Base-by-base conservation (phyloP, 106 monocot species). In the Dendrobium huoshanense region DNA sequence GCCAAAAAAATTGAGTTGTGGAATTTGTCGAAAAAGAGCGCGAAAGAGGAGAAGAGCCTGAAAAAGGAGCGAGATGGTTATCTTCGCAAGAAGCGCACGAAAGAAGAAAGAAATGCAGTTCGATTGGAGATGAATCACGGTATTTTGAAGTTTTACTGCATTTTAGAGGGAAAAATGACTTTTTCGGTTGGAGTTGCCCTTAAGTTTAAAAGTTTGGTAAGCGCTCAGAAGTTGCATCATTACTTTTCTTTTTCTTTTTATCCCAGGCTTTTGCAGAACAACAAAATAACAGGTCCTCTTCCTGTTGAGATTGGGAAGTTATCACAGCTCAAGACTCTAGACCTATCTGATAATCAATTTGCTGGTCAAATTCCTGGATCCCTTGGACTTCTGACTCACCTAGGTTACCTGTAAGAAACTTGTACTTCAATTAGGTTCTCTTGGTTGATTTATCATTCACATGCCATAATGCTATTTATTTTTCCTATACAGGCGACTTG, bases 261-360 rank as follows among this genome's bases (percentile, higher is more conserved):
- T 18, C 84, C 9, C 86, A 97, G 97, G 90, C 83, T 95, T 45
- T 82, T 98, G 77, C 92, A 94, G 58, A 92, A 95, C 76, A 98
- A 98, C 81, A 83, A 83, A 80, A 82, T 98, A 88, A 85, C 83
- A 41, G 94, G 98, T 47, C 78, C 83, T 75, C 78, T 98, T 83
- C 94, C 98, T 83, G 37, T 81, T 47, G 91, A 94, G 80, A 85
- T 98, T 48, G 98, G 94, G 68, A 94, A 92, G 79, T 61, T 98
- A 31, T 84, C 83, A 15, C 84, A 88, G 54, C 91, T 95, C 3
- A 88, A 87, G 56, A 91, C 92, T 22, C 92, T 98, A 87, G 95
- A 95, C 67, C 82, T 98, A 25, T 95, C 98, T 49, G 84, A 86
- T 77, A 95, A 98, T 77, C 92, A 92, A 70, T 92, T 98, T 85